phyloP scores from a whole-genome alignment of 495 filamentous ascomycete species.

The Tuber indicum region DNA sequence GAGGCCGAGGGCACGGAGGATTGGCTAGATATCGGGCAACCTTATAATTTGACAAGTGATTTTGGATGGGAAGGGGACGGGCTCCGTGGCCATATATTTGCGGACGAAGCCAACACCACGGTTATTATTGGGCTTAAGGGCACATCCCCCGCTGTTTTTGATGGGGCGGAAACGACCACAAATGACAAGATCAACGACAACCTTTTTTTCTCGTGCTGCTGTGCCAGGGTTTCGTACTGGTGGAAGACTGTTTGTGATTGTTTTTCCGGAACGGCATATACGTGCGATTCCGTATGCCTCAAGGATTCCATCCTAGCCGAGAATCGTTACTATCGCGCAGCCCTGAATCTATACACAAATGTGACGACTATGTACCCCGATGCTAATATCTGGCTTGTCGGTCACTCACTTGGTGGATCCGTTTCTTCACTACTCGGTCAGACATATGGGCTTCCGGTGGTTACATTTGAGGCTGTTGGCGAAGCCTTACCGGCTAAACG shows the following conservation, averaged over 20 bases:
- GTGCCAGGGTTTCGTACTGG: constrained; percentile 80
- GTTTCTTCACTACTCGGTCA: constrained; percentile 78
- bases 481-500: constrained; percentile 82
- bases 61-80: constrained; percentile 93
- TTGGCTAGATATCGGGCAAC: constrained; percentile 74
- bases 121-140: constrained; percentile 90
- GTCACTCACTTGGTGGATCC: constrained; percentile 86
- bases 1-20: constrained; percentile 60
- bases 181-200: constrained; percentile 98
- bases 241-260: constrained; percentile 92
- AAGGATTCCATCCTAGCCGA: constrained; percentile 65
- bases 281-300: constrained; percentile 86
- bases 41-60: constrained; percentile 70
- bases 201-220: constrained; percentile 95
- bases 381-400: constrained; percentile 77
- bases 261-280: constrained; percentile 65
- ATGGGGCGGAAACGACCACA: constrained; percentile 88
- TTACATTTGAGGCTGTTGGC: constrained; percentile 85
- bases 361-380: constrained; percentile 82
- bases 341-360: constrained; percentile 81
- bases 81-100: constrained; percentile 85
- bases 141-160: constrained; percentile 82
- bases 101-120: constrained; percentile 74
- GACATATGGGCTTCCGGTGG: constrained; percentile 78
- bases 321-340: constrained; percentile 83